Evolutionary conservation across 2,329 filamentous ascomycete genomes (phyloP), one percentile per base, ranked within the genome.

Genomic region (Paecilomyces variotii): DNA sequence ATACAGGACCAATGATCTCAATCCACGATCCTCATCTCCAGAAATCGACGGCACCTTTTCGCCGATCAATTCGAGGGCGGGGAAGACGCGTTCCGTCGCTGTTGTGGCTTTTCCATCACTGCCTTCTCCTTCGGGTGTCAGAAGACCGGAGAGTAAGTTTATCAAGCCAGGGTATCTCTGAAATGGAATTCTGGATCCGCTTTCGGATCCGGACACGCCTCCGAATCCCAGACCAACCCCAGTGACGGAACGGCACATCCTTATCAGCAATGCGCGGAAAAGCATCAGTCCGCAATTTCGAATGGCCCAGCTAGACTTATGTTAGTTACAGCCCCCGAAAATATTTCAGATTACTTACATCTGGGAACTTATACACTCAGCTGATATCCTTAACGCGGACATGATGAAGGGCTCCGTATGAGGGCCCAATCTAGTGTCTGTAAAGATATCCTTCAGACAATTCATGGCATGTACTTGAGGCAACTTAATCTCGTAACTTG

Each of bases 391-490:
- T 3, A 99, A 79, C 34, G 87, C 87, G 30, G 84, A 79, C 7
- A 89, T 86, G 6, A 97, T 80, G 65, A 91, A 88, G 0, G 79
- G 78, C 66, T 96, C 90, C 0, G 90, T 89, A 56, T 83, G 82
- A 57, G 85, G 84, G 28, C 89, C 82, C 12, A 97, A 80, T 55
- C 85, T 84, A 0, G 91, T 90, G 64, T 87, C 91, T 59, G 90
- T 93, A 73, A 97, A 94, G 1, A 96, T 87, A 63, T 96, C 91
- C 69, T 94, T 94, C 59, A 99, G 78, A 61, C 90, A 96, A 70
- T 99, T 99, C 69, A 96, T 83, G 0, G 94, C 91, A 72, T 99
- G 94, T 0, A 99, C 94, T 73, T 99, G 93, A 0, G 91, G 88
- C 3, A 97, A 76, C 49, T 88, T 80, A 30, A 81, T 75, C 54